Evolutionary conservation across 768 basidiomycete genomes (phyloP), one percentile per base, ranked within the genome.

Genomic region (Phlebiopsis gigantea): DNA sequence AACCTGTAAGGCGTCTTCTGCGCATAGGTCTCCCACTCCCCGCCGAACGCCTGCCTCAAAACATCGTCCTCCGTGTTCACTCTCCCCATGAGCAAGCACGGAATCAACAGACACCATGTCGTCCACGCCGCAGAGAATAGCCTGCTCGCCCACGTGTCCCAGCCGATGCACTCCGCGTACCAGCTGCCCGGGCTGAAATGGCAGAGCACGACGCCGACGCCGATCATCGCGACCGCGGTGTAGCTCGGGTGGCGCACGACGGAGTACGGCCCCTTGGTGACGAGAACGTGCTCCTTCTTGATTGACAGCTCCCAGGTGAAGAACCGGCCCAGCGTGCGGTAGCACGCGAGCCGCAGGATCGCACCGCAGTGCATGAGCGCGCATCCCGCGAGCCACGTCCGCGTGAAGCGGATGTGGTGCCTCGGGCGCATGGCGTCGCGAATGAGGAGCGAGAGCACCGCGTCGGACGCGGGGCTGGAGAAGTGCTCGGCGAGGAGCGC

Each of bases 181-280:
- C 53, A 51, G 24, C 45, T 47, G 4, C 59, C 59, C 9, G 56
- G 56, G 4, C 56, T 50, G 19, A 56, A 46, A 7, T 46, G 14
- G 31, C 44, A 46, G 15, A 60, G 43, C 24, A 48, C 10, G 8
- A 53, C n/a, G 19, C 63, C 63, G 8, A 47, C 41, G 19, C 41
- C 42, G 21, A 53, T 41, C n/a, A 60, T 19, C 2, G 50, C 9
- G 25, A 17, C 41, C 15, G 48, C 63, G 25, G 55, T 49, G 28
- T 64, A 64, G 25, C 47, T 44, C 21, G 59, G 63, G 47, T 64
- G 62, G 21, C 63, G 63, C 10, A 64, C 59, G 41, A 55, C 31
- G 9, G 41, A 25, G 59, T 64, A 64, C 14, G 59, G 59, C 9
- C 62, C 62, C 8, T 12, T 22, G 5, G 56, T 61, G 47, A 64